Conservation (phyloP, 192 early-diverging fungal genomes). For the Umbelopsis ramanniana region DNA sequence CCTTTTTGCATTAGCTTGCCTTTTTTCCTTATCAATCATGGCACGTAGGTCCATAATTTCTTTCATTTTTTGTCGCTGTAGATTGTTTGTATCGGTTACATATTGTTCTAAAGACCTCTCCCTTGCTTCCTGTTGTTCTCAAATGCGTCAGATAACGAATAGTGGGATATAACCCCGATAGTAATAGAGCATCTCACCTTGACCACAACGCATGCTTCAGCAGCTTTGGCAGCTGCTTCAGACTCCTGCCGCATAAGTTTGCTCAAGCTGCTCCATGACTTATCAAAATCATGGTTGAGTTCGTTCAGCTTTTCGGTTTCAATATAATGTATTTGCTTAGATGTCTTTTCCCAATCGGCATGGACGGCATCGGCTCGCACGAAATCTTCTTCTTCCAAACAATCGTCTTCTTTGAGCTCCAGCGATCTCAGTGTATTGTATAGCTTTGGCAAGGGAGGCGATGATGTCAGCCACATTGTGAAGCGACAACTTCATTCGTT, state of each 20-base stretch:
- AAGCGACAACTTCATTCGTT: not conserved
- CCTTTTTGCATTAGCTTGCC: not conserved
- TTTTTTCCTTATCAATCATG: constrained; percentile 1
- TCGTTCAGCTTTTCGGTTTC: not conserved
- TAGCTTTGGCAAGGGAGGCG: not conserved
- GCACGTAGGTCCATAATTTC: not conserved
- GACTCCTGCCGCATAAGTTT: constrained; percentile 11
- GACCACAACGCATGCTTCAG: constrained; percentile 5
- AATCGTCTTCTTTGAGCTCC: not conserved
- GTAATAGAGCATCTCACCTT: not conserved
- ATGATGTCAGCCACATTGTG: not conserved
- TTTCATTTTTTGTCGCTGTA: constrained; percentile 7
- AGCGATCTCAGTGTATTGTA: constrained; percentile 1
- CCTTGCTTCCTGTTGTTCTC: not conserved
- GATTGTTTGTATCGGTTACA: constrained; percentile 11
- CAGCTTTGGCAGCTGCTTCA: not conserved
- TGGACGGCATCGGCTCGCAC: constrained; percentile 7
- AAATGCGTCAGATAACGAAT: not conserved
- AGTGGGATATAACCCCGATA: not conserved
- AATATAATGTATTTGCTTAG: constrained; percentile 1
- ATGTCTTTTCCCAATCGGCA: constrained; percentile 11
- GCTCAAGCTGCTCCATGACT: not conserved
- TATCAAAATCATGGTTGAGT: not conserved
- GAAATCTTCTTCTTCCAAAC: constrained; percentile 8
- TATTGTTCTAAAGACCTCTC: constrained; percentile 1